Evolutionary conservation across 2,329 filamentous ascomycete genomes (phyloP).

Genomic region (Didymosphaeria variabile): DNA sequence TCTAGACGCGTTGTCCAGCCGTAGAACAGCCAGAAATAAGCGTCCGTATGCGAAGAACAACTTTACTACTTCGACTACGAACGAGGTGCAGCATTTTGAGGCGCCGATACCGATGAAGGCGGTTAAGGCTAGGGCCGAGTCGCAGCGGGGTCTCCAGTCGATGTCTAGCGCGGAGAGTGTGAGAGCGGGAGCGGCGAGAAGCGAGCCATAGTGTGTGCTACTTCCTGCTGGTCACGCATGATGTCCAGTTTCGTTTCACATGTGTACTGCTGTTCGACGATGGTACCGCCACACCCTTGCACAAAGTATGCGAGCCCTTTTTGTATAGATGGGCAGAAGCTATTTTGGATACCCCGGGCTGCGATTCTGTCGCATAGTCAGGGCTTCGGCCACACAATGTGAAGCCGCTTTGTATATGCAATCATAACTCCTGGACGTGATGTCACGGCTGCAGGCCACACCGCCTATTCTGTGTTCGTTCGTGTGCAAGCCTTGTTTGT

Average conservation of each 20-base stretch:
- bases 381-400: slow-evolving; percentile 3
- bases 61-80: neutral
- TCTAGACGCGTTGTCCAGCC: slow-evolving; percentile 5
- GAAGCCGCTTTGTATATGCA: neutral
- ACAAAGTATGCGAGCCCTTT: neutral
- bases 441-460: neutral
- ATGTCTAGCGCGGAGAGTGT: slow-evolving; percentile 9
- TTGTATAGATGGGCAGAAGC: neutral
- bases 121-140: slow-evolving; percentile 4
- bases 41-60: neutral
- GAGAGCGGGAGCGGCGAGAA: neutral
- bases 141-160: slow-evolving; percentile 4
- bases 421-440: neutral
- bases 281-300: neutral
- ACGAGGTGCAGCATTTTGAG: neutral
- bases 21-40: neutral
- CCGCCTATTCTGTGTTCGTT: neutral
- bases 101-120: slow-evolving; percentile 2
- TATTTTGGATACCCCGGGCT: neutral
- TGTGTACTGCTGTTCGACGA: neutral
- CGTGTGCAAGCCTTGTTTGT: neutral
- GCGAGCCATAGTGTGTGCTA: neutral
- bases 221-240: neutral
- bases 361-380: neutral
- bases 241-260: too few species aligned